Base-by-base conservation (phyloP, 345 rosid species). In the Moricandia moricandioides region DNA sequence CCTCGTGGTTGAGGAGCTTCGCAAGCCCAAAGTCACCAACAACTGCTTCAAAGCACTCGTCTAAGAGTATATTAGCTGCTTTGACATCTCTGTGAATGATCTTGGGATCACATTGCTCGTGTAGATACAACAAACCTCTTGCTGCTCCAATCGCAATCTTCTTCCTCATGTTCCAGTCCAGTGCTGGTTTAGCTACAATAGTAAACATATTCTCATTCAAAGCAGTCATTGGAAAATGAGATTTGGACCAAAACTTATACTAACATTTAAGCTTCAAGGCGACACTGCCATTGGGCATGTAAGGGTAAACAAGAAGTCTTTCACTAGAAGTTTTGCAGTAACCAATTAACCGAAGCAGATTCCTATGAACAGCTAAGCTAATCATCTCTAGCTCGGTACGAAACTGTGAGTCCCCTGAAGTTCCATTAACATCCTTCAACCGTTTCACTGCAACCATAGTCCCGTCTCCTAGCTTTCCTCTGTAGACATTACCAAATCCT, bases 1-100 rank as follows among this genome's bases (percentile, higher is more conserved):
- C 97, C 1, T 87, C 86, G 73, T 89, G 98, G 80, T 93, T 90
- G 62, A 93, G 89, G 7, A 91, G 97, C 83, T 93, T 93, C 1
- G 94, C 98, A 1, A 93, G 91, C 73, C 98, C 98, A 80, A 93
- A 91, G 78, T 93, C 98, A 14, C 98, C 97, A 26, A 93, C 98
- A 4, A 93, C 84, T 17, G 94, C 97, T 79, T 93, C 98, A 24
- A 68, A 93, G 70, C 74, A 85, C 69, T 93, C 97, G 33, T 93
- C 98, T 65, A 93, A 80, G 29, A 93, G 90, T 54, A 93, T 83
- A 71, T 93, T 93, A 60, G 97, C 98, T 37, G 98, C 98, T 81
- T 93, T 91, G 65, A 91, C 97, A 55, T 93, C 98, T 82, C 97
- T 84, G 72, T 93, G 98, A 67, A 93, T 87, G 70, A 93, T 91